A percentile compares a stretch with the other conserved stretches of the same genome.
phyloP scores from a whole-genome alignment of 2,329 filamentous ascomycete species.

The Pseudogymnoascus sp. region DNA sequence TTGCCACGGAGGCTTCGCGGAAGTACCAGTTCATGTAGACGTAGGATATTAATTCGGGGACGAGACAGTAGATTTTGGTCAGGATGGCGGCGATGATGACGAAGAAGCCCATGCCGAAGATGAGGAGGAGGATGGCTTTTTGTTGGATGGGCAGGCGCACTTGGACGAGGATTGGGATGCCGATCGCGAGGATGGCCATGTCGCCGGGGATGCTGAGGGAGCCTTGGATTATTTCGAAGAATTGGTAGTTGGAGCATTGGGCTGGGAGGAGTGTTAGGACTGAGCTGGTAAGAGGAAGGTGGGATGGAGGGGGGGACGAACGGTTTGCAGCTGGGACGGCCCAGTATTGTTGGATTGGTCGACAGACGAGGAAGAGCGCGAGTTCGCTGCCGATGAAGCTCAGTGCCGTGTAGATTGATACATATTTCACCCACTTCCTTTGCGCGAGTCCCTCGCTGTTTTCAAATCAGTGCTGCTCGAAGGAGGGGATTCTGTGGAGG shows the following conservation, averaged over 20 bases:
- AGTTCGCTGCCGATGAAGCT: constrained; percentile 38
- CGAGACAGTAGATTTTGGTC: constrained; percentile 40
- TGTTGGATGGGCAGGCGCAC: constrained; percentile 36
- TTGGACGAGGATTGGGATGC: constrained; percentile 38
- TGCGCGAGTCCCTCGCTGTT: constrained; percentile 27
- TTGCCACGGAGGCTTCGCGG: constrained; percentile 42
- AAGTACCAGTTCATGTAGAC: constrained; percentile 43
- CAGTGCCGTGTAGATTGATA: constrained; percentile 33
- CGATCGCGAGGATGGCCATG: constrained; percentile 39
- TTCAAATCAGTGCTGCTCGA: not conserved
- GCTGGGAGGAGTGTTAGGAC: constrained; percentile 16
- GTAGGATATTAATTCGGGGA: constrained; percentile 26
- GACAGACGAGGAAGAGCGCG: constrained; percentile 39
- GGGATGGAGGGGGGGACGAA: constrained; percentile 11
- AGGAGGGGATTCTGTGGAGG: not conserved
- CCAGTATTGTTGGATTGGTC: constrained; percentile 41
- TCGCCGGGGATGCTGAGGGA: constrained; percentile 43
- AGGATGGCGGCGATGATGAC: constrained; percentile 36
- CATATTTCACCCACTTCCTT: constrained; percentile 29
- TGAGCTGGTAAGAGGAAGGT: not conserved
- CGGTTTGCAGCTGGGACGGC: constrained; percentile 37
- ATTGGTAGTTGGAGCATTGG: constrained; percentile 40
- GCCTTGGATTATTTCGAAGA: constrained; percentile 41
- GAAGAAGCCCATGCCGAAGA: constrained; percentile 44
- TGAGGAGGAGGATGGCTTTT: constrained; percentile 37